These are phyloP conservation scores for Podaxis sp. DNA, from an alignment of 768 basidiomycete genomes.

Conservation along the genomic window DNA sequence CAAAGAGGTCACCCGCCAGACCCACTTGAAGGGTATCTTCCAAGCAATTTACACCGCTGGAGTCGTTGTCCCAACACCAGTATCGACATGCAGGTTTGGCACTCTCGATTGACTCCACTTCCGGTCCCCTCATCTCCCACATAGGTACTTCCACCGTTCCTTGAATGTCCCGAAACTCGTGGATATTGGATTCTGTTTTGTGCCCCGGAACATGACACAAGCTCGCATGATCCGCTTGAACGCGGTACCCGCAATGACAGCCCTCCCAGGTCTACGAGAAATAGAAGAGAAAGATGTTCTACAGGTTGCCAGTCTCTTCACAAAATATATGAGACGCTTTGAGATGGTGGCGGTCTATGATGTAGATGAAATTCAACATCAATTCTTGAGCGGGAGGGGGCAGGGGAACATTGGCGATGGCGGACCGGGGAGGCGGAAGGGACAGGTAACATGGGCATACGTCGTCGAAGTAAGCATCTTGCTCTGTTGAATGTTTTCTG, in stretches of 20 bases:
- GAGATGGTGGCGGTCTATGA: constrained; percentile 76
- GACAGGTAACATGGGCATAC: constrained; percentile 94
- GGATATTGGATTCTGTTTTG: constrained; percentile 84
- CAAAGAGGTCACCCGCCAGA: constrained; percentile 94
- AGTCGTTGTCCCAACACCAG: constrained; percentile 89
- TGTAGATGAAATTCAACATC: constrained; percentile 80
- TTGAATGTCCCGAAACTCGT: constrained; percentile 91
- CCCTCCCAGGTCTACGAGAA: constrained; percentile 74
- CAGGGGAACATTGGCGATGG: constrained; percentile 50
- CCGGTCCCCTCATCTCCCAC: constrained; percentile 13
- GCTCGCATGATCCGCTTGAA: constrained; percentile 85
- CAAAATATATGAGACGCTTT: constrained; percentile 82
- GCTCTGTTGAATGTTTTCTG: constrained; percentile 4
- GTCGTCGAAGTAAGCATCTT: constrained; percentile 77
- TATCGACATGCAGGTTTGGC: constrained; percentile 74
- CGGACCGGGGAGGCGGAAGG: constrained; percentile 52
- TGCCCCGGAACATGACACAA: constrained; percentile 85
- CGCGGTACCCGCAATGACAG: constrained; percentile 56
- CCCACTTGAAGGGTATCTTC: constrained; percentile 86
- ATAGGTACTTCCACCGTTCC: constrained; percentile 84
- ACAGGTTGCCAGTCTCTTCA: constrained; percentile 68
- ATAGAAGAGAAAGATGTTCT: constrained; percentile 81
- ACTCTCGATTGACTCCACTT: constrained; percentile 21
- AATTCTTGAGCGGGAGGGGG: constrained; percentile 85
- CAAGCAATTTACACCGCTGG: constrained; percentile 98